Base-by-base conservation (phyloP, 2,329 filamentous ascomycete species). In the Fusarium drepaniforme region DNA sequence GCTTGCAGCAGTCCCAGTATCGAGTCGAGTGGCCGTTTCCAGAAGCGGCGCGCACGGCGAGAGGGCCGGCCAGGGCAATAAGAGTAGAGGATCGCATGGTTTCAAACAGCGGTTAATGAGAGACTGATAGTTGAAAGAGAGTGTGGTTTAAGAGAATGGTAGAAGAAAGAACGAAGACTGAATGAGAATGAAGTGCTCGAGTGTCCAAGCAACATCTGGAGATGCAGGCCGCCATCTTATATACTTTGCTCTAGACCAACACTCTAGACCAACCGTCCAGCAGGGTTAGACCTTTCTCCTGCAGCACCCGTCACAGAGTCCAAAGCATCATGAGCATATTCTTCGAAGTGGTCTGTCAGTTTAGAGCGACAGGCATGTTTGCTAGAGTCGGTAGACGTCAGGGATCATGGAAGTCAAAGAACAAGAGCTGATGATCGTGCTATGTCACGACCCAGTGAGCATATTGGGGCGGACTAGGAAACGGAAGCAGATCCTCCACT, bases 1-100 rank as follows among this genome's bases (percentile, higher is more conserved):
- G 89, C 85, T 94, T 94, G 85, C 92, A 93, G 85, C 92, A 93
- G 81, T 93, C 92, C 88, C 89, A 89, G 80, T 88, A 89, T 69
- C 87, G 79, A 37, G 74, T 79, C 30, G 78, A 79, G 25, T 73
- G 71, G 21, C 80, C 80, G 35, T 68, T 75, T 66, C 79, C 79
- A 64, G 79, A 81, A 70, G 78, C 73, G 66, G 78, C 79, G 58
- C 66, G 72, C 64, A 79, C 73, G 53, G 70, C 72, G 62, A 79
- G 69, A 53, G 77, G 73, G 67, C 72, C 72, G 35, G 61, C 71
- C 69, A 79, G 64, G 70, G 77, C 68, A 35, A 79, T 70, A 61
- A 79, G 70, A 72, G 74, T 61, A 23, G 68, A 78, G 61, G 72
- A 79, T 64, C 73, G 74, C 77, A 78, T 77, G 53, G 42, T 77